Evolutionary conservation across 306 rosid species (phyloP).

Genomic region (Citrullus amarus): DNA sequence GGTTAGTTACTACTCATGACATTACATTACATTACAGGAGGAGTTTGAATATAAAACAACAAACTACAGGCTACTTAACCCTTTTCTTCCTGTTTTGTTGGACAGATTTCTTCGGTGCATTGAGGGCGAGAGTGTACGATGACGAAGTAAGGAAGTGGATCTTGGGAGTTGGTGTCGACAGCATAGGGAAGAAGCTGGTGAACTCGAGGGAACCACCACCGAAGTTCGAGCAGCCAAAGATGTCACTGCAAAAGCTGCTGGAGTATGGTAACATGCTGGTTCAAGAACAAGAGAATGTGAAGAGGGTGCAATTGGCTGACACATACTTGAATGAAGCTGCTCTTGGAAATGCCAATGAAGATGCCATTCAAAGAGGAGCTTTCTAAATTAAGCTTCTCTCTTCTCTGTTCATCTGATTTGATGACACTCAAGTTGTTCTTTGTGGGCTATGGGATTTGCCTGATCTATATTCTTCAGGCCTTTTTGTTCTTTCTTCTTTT

Average conservation of each 20-base stretch:
- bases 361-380: slow-evolving; percentile 24
- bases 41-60: too few relatives aligned
- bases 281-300: slow-evolving; percentile 44
- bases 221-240: slow-evolving; percentile 37
- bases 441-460: background rate
- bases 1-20: slow-evolving; percentile 27
- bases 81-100: background rate
- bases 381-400: slow-evolving; percentile 9
- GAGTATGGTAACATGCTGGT: slow-evolving; percentile 47
- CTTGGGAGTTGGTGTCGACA: slow-evolving; percentile 15
- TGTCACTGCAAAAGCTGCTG: slow-evolving; percentile 33
- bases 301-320: slow-evolving; percentile 55
- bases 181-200: slow-evolving; percentile 37
- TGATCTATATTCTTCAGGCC: background rate
- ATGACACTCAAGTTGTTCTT: background rate
- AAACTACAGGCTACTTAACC: background rate
- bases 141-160: slow-evolving; percentile 53
- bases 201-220: slow-evolving; percentile 40
- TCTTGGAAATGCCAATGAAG: slow-evolving; percentile 37
- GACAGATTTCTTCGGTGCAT: slow-evolving; percentile 37
- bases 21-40: too few relatives aligned
- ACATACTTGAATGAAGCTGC: slow-evolving; percentile 43
- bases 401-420: background rate
- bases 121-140: slow-evolving; percentile 42
- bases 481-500: slow-evolving; percentile 1